Percentiles rank a stretch among this genome's conserved stretches.
These are phyloP conservation scores for Stentor roeselii DNA, from an alignment of 73 alveolate genomes.

Conservation along the genomic window DNA sequence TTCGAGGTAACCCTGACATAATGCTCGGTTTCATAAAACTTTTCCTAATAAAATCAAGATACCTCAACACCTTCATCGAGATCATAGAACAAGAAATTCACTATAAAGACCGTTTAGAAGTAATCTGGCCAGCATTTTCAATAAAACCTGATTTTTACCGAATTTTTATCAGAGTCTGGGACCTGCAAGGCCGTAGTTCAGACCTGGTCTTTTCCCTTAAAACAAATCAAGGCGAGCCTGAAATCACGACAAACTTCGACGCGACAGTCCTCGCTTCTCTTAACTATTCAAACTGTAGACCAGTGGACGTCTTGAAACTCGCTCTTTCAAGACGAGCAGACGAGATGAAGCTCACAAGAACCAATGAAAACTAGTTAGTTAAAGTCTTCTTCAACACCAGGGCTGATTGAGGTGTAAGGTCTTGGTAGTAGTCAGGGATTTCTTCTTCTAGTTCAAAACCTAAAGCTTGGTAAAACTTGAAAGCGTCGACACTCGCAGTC, in stretches of 20 bases:
- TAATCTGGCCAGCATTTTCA: not conserved
- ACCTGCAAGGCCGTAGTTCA: not conserved
- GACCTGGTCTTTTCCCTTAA: not conserved
- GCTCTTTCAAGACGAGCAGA: not conserved
- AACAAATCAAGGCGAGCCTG: not conserved
- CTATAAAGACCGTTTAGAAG: not conserved
- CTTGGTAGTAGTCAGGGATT: conserved; percentile 22
- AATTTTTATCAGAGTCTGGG: not conserved
- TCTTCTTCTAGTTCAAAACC: conserved; percentile 4
- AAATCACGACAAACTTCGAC: not conserved
- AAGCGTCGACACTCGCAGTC: conserved; percentile 20
- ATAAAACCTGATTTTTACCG: not conserved
- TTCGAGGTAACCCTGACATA: not conserved
- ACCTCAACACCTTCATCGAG: not conserved
- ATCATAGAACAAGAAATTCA: not conserved
- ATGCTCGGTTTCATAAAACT: not conserved
- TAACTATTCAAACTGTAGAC: too few species aligned
- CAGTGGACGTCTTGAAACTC: not conserved
- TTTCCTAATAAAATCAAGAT: too few species aligned
- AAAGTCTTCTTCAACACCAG: not conserved
- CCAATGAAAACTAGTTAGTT: not conserved
- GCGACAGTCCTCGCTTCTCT: not conserved
- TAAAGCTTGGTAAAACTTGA: not conserved
- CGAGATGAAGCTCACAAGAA: not conserved
- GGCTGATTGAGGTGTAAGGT: conserved; percentile 17